Percentiles rank a stretch among this genome's conserved stretches.
These are phyloP conservation scores for Albizia julibrissin DNA, from an alignment of 306 rosid genomes.

Conservation along the genomic window DNA sequence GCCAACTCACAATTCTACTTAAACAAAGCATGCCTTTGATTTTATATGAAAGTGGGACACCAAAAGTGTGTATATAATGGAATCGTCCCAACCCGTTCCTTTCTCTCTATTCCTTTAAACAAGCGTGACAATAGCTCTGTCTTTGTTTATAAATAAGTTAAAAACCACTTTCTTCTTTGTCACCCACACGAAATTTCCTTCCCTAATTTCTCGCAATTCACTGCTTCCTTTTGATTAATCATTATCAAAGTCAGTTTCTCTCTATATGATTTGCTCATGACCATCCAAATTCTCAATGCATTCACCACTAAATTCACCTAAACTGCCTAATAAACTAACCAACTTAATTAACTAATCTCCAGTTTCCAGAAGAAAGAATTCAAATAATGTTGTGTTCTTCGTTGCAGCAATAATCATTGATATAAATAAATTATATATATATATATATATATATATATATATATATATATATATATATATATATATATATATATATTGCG, in stretches of 20 bases:
- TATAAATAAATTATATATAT: too few species aligned
- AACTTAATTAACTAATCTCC: too few species aligned
- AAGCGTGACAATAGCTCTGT: slow-evolving; percentile 13
- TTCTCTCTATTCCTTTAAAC: slow-evolving; percentile 18
- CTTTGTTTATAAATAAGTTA: slow-evolving; percentile 22
- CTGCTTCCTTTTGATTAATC: slow-evolving; percentile 19
- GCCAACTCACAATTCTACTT: slow-evolving; percentile 51
- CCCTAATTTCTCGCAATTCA: not conserved
- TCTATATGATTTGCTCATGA: slow-evolving; percentile 4
- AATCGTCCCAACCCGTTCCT: slow-evolving; percentile 33
- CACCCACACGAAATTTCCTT: not conserved
- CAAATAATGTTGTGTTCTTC: not conserved
- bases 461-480: too few species aligned
- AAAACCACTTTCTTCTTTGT: slow-evolving; percentile 19
- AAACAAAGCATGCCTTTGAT: slow-evolving; percentile 28
- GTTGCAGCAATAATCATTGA: slow-evolving; percentile 33
- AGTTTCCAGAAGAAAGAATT: not conserved
- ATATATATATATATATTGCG: not conserved
- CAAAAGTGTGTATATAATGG: slow-evolving; percentile 36
- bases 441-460: too few species aligned
- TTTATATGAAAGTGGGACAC: slow-evolving; percentile 29
- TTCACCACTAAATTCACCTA: not conserved
- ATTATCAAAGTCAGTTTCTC: slow-evolving; percentile 9
- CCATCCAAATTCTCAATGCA: not conserved
- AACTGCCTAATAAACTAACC: not conserved